A percentile compares a stretch with the other conserved stretches of the same genome.
phyloP scores from a whole-genome alignment of 1,284 basidiomycete species.

The Psilocybe mexicana region DNA sequence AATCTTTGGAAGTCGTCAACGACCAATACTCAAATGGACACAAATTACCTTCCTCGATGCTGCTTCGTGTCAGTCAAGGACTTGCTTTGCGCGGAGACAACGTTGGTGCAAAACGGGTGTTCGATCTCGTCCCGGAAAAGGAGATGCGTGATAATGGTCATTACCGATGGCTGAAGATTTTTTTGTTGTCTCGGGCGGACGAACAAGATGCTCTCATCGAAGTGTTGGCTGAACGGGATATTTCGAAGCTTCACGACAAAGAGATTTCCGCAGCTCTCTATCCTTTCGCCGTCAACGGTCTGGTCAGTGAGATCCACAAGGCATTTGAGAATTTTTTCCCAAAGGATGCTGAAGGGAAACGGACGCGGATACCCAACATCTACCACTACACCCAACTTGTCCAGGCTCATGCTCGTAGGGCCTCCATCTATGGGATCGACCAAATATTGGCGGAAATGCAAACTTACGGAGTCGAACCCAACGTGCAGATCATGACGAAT shows the following conservation, averaged over 20 bases:
- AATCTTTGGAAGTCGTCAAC: slow-evolving; percentile 10
- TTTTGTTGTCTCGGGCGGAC: slow-evolving; percentile 41
- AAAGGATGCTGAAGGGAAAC: slow-evolving; percentile 25
- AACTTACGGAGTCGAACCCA: slow-evolving; percentile 48
- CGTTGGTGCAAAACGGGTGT: slow-evolving; percentile 16
- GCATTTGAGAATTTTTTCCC: slow-evolving; percentile 62
- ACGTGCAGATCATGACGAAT: slow-evolving; percentile 58
- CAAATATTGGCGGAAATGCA: slow-evolving; percentile 59
- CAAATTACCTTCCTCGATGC: background rate
- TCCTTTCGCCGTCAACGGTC: slow-evolving; percentile 50
- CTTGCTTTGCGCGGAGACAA: slow-evolving; percentile 13
- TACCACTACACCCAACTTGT: slow-evolving; percentile 61
- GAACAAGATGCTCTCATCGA: slow-evolving; percentile 43
- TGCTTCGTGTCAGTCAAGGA: slow-evolving; percentile 10
- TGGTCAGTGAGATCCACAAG: slow-evolving; percentile 41
- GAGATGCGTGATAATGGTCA: background rate
- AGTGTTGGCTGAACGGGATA: slow-evolving; percentile 40
- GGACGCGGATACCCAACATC: slow-evolving; percentile 40
- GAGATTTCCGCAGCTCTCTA: slow-evolving; percentile 46
- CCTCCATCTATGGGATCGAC: slow-evolving; percentile 54
- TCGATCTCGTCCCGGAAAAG: slow-evolving; percentile 6
- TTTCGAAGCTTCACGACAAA: slow-evolving; percentile 23
- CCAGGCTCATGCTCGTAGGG: slow-evolving; percentile 51
- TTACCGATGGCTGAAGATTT: slow-evolving; percentile 42
- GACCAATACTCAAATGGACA: background rate